Base-by-base conservation (phyloP, 257 asterid species). In the Petunia axillaris region DNA sequence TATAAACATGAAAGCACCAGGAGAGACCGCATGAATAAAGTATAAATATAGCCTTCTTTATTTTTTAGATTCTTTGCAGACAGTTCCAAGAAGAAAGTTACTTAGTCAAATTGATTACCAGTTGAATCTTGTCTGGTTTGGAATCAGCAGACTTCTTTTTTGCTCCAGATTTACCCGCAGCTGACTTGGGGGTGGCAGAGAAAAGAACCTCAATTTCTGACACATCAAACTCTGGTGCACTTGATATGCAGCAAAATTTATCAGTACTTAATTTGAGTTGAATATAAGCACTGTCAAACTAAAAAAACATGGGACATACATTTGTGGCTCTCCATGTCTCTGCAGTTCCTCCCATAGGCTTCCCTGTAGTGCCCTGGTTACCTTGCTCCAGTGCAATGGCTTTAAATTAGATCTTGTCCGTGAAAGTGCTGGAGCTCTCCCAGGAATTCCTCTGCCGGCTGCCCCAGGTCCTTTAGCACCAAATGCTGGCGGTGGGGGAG, bases 311-410 rank as follows among this genome's bases (percentile, higher is more conserved):
- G 83, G 87, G 83, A 75, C 81, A 68, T 94, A 96, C 99, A 81
- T 79, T 86, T 92, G 98, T 87, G 97, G 91, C 52, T 91, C 99
- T 67, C 95, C 98, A 48, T 83, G 87, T 83, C 91, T 92, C 89
- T 92, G 98, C 88, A 96, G 85, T 89, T 94, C 99, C 83, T 93
- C 98, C 99, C 99, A 96, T 86, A 96, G 88, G 91, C 99, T 96
- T 84, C 99, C 99, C 85, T 96, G 97, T 80, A 94, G 50, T 86
- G 91, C 97, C 86, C 98, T 91, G 36, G 99, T 94, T 80, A 96
- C 97, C 90, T 96, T 96, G 89, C 98, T 96, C 99, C 99, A 94
- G 65, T 96, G 98, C 84, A 96, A 91, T 75, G 99, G 99, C 85
- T 96, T 96, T 83, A 96, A 81, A 64, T 87, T 92, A 71, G 99